Evolutionary conservation across 2,329 filamentous ascomycete genomes (phyloP).

Genomic region (Paraphoma sp.): DNA sequence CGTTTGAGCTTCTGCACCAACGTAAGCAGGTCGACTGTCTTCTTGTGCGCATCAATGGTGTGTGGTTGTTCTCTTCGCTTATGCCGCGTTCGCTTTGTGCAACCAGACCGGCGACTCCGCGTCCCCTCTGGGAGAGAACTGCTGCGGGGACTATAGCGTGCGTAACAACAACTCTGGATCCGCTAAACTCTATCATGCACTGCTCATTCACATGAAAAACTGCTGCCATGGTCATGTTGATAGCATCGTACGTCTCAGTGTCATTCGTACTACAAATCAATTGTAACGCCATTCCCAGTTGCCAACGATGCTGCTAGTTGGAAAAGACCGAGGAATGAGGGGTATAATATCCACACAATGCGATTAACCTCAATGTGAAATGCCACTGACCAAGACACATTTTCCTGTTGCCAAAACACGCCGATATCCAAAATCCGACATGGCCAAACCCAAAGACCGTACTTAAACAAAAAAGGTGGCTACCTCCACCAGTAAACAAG

Average conservation of each 20-base stretch:
- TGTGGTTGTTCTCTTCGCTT: no score
- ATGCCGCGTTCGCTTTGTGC: no score
- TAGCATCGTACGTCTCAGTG: background rate
- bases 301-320: background rate
- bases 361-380: slow-evolving; percentile 1
- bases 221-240: no score
- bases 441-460: background rate
- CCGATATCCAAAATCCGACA: background rate
- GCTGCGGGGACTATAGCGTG: no score
- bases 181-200: no score
- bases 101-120: no score
- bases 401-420: background rate
- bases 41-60: no score
- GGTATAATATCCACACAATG: slow-evolving; percentile 13
- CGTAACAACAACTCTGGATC: no score
- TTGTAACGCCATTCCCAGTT: background rate
- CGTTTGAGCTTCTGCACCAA: no score
- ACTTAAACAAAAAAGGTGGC: background rate
- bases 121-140: no score
- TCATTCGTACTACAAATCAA: slow-evolving; percentile 1
- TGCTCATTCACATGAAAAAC: no score
- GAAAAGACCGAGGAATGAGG: background rate
- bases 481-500: background rate
- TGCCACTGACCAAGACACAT: background rate
- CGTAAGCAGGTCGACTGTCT: no score